Evolutionary conservation across 371 early-diverging fungal species (phyloP).

Genomic region (Actinomucor elegans): DNA sequence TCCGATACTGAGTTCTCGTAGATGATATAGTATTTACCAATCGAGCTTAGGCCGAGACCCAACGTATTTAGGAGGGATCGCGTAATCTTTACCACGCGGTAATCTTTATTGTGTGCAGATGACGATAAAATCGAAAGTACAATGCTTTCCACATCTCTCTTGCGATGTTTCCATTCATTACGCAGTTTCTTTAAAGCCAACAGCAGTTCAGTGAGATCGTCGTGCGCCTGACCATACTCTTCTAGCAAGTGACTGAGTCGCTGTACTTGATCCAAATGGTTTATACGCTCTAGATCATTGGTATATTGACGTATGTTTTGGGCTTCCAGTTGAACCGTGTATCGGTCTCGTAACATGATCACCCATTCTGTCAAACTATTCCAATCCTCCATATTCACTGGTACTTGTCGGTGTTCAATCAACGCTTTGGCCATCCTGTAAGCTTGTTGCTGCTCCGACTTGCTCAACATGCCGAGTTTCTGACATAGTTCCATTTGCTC

Average conservation of each 20-base stretch:
- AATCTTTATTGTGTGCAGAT: slow-evolving; percentile 4
- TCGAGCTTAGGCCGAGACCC: slow-evolving; percentile 24
- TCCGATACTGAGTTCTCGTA: slow-evolving; percentile 24
- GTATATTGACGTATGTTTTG: slow-evolving; percentile 18
- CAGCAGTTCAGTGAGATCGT: slow-evolving; percentile 25
- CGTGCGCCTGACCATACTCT: slow-evolving; percentile 30
- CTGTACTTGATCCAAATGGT: slow-evolving; percentile 21
- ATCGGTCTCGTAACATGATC: slow-evolving; percentile 23
- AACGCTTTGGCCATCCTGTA: slow-evolving; percentile 21
- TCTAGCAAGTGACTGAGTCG: slow-evolving; percentile 13
- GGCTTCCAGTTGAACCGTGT: slow-evolving; percentile 18
- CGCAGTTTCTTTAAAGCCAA: slow-evolving; percentile 22
- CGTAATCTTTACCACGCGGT: slow-evolving; percentile 21
- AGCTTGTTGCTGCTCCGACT: slow-evolving; percentile 25
- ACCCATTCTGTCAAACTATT: slow-evolving; percentile 26
- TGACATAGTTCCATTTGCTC: slow-evolving; percentile 33
- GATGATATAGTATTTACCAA: slow-evolving; percentile 27
- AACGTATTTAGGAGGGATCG: slow-evolving; percentile 17
- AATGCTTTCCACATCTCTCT: slow-evolving; percentile 29
- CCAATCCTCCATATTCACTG: slow-evolving; percentile 16
- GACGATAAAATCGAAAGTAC: slow-evolving; percentile 25
- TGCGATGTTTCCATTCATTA: slow-evolving; percentile 32
- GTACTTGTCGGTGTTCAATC: slow-evolving; percentile 17
- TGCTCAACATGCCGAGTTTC: slow-evolving; percentile 17
- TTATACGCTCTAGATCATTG: slow-evolving; percentile 20